Evolutionary conservation across 139 green algal species (phyloP).

Genomic region (Coelastrella sp.): DNA sequence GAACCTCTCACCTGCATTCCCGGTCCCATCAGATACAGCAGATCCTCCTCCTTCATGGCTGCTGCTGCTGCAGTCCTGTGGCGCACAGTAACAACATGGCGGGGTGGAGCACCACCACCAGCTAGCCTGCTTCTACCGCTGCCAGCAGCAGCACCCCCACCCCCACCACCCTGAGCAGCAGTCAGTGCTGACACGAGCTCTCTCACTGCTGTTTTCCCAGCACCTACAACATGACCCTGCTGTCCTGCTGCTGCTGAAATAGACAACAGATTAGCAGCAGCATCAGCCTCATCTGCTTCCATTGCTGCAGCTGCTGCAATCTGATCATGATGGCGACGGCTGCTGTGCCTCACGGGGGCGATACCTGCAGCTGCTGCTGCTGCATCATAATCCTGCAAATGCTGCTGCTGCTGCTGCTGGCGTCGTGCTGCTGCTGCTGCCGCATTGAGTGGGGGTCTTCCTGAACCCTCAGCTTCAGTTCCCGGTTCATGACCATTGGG

Average conservation of each 20-base stretch:
- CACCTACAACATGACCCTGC: not conserved
- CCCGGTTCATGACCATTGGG: constrained; percentile 15
- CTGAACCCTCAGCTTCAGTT: not conserved
- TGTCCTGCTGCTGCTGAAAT: constrained; percentile 53
- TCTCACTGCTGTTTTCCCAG: constrained; percentile 5
- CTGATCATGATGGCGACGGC: no score
- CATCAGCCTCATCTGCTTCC: constrained; percentile 59
- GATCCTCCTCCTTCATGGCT: constrained; percentile 9
- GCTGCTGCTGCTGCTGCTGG: not conserved
- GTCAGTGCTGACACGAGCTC: not conserved
- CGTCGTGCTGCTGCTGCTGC: constrained; percentile 18
- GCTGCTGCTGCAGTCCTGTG: not conserved
- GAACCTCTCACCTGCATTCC: constrained; percentile 45
- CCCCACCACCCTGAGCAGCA: not conserved
- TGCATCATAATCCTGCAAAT: not conserved
- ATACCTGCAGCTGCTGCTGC: not conserved
- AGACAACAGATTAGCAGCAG: constrained; percentile 73
- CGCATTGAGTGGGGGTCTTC: not conserved
- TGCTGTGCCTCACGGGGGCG: not conserved
- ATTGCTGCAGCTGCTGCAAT: not conserved
- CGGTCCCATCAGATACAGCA: constrained; percentile 38
- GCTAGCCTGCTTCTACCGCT: not conserved
- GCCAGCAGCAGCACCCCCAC: constrained; percentile 13
- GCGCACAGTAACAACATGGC: not conserved
- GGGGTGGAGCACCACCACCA: not conserved